A percentile compares a stretch with the other conserved stretches of the same genome.
Conservation (phyloP, 2,329 filamentous ascomycete species). For the Fusarium euwallaceae region DNA sequence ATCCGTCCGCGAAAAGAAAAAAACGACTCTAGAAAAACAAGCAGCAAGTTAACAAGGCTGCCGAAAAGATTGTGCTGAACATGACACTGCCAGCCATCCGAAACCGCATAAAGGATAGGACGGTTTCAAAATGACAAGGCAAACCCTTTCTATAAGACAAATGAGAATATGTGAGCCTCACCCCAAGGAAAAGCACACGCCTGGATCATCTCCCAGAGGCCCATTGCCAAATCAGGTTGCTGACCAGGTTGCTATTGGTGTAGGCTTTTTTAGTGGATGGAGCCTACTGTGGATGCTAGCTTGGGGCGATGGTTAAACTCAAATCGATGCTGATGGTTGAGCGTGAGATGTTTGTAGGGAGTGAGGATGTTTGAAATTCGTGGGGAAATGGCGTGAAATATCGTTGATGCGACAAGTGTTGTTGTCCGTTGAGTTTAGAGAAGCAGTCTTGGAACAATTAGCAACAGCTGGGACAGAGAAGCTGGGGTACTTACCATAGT, state of each 20-base stretch:
- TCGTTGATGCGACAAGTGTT: neutral
- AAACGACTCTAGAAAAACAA: neutral
- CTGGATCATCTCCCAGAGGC: neutral
- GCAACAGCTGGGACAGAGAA: neutral
- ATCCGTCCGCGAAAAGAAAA: neutral
- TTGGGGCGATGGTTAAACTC: neutral
- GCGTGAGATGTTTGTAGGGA: neutral
- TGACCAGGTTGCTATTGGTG: conserved; percentile 1
- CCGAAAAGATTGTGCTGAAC: neutral
- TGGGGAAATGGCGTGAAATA: neutral
- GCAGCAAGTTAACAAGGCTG: neutral
- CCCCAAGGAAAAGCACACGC: neutral
- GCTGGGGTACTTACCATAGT: neutral
- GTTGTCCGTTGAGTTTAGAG: neutral
- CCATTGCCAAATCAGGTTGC: conserved; percentile 7
- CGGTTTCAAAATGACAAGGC: neutral
- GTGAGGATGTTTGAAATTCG: neutral
- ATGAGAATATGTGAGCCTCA: neutral
- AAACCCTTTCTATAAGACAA: neutral
- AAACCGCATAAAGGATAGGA: neutral
- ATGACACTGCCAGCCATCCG: neutral
- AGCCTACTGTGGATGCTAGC: neutral
- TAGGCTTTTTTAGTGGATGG: conserved; percentile 9
- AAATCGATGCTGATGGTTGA: neutral
- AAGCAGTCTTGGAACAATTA: neutral